phyloP scores from a whole-genome alignment of 805 yeast genomes.

The Kodamaea nitidulidarum region DNA sequence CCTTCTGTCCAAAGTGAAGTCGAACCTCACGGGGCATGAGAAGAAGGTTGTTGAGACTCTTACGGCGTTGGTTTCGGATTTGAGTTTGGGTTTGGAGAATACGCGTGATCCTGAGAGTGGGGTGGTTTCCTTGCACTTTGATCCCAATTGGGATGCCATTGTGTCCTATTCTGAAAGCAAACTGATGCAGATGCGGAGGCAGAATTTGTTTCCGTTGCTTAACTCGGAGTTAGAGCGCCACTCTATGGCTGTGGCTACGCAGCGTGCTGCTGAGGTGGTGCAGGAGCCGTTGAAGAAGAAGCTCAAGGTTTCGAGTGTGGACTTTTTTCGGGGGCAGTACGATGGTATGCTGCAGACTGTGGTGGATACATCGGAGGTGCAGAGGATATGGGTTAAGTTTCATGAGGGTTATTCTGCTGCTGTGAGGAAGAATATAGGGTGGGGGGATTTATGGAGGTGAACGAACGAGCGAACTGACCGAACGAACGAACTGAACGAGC shows the following conservation, averaged over 20 bases:
- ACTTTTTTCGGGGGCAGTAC: slow-evolving; percentile 37
- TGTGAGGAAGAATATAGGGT: slow-evolving; percentile 75
- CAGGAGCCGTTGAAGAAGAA: slow-evolving; percentile 20
- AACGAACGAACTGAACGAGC: too few species aligned
- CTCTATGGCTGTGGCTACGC: slow-evolving; percentile 11
- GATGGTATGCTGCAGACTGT: slow-evolving; percentile 29
- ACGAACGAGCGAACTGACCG: too few species aligned
- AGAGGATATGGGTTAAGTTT: slow-evolving; percentile 74
- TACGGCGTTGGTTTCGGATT: slow-evolving; percentile 33
- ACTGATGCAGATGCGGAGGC: slow-evolving; percentile 23
- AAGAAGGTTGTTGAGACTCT: slow-evolving; percentile 31
- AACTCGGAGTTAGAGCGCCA: slow-evolving; percentile 30
- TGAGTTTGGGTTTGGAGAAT: slow-evolving; percentile 38
- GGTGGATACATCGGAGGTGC: slow-evolving; percentile 32
- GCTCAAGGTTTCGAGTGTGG: slow-evolving; percentile 30
- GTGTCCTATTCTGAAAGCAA: slow-evolving; percentile 22
- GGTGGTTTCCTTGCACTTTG: slow-evolving; percentile 21
- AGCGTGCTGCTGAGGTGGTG: slow-evolving; percentile 22
- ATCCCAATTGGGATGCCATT: slow-evolving; percentile 36
- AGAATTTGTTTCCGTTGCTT: slow-evolving; percentile 35
- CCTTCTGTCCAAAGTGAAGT: slow-evolving; percentile 19
- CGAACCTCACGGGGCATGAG: slow-evolving; percentile 26
- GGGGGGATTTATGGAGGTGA: slow-evolving; percentile 67
- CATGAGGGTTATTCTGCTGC: slow-evolving; percentile 93
- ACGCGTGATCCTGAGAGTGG: slow-evolving; percentile 33